Evolutionary conservation across 345 rosid species (phyloP).

Genomic region (Draba incana): DNA sequence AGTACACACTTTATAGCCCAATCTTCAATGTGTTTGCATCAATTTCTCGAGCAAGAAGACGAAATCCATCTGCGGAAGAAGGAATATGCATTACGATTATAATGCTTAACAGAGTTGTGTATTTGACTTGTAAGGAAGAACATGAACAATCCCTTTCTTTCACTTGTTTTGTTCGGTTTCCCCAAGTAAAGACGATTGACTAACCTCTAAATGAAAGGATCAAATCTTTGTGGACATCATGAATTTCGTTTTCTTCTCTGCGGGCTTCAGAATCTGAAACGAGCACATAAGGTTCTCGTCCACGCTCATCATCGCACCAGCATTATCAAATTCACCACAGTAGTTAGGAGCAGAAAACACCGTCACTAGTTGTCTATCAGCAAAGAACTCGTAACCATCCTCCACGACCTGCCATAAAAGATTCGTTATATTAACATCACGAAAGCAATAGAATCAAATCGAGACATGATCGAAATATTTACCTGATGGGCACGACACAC

Average conservation of each 20-base stretch:
- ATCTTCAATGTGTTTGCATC: conserved; percentile 15
- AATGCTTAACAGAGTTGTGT: background rate
- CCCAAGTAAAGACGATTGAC: conserved; percentile 17
- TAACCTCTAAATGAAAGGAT: conserved; percentile 36
- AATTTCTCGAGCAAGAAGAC: conserved; percentile 8
- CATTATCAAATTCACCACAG: conserved; percentile 98
- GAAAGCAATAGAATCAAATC: conserved; percentile 12
- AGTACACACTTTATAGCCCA: conserved; percentile 38
- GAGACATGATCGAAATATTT: conserved; percentile 2
- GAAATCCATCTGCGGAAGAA: conserved; percentile 31
- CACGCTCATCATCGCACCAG: conserved; percentile 97
- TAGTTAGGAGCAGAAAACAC: conserved; percentile 96
- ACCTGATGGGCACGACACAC: conserved; percentile 99
- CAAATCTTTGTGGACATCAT: conserved; percentile 70
- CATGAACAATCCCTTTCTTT: background rate
- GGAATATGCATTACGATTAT: background rate
- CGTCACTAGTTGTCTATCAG: conserved; percentile 89
- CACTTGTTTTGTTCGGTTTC: conserved; percentile 16
- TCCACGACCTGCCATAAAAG: conserved; percentile 74
- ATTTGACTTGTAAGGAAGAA: conserved; percentile 5
- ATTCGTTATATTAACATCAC: conserved; percentile 19
- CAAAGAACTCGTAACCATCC: conserved; percentile 98
- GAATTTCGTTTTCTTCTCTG: conserved; percentile 77
- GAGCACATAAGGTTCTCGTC: conserved; percentile 91
- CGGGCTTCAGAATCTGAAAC: conserved; percentile 93